Evolutionary conservation across 176 grass and related monocot genomes (phyloP), one percentile per base, ranked within the genome.

Genomic region (Triticum urartu): DNA sequence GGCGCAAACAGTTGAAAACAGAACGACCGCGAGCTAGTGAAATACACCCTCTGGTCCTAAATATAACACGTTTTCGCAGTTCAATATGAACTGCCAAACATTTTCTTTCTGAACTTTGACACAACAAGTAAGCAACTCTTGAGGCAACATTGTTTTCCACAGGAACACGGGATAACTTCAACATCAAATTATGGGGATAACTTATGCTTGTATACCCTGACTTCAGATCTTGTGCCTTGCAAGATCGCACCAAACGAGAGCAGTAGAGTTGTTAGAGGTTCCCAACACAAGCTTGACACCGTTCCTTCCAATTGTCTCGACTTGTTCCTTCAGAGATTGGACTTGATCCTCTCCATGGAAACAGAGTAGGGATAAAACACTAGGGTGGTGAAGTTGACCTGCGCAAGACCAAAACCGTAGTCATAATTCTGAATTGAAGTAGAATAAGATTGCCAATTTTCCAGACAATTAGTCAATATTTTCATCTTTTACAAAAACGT

Each of bases 361-460:
- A 6, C 52, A 74, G 32, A 74, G 64, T 39, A 70, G 47, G n/a
- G 48, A 52, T 54, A 54, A 4, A 52, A 40, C 30, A 70, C 64
- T 40, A 34, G 15, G 59, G 64, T 28, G 66, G 24, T 77, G 74
- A 18, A 67, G 75, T 58, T 85, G 59, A 89, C 68, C 76, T 72
- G 11, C 38, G 30, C 7, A 54, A 79, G 6, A 28, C 32, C 34
- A 72, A 75, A 63, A 56, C 15, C 30, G 9, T 43, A 24, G 45
- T 74, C 22, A 45, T 33, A n/a, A 71, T 64, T 9, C 25, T 28
- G 56, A 28, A 47, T 5, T 75, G 43, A 6, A 54, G 22, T 30
- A 30, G 28, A 30, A 38, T 14, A 63, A 71, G 11, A 78, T 50
- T 30, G 28, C 28, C 28, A 30, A 30, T 30, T 30, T 30, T 30